A percentile compares a stretch with the other conserved stretches of the same genome.
These are phyloP conservation scores for Pythium plurisporium DNA, from an alignment of 352 stramenopile species.

Conservation along the genomic window DNA sequence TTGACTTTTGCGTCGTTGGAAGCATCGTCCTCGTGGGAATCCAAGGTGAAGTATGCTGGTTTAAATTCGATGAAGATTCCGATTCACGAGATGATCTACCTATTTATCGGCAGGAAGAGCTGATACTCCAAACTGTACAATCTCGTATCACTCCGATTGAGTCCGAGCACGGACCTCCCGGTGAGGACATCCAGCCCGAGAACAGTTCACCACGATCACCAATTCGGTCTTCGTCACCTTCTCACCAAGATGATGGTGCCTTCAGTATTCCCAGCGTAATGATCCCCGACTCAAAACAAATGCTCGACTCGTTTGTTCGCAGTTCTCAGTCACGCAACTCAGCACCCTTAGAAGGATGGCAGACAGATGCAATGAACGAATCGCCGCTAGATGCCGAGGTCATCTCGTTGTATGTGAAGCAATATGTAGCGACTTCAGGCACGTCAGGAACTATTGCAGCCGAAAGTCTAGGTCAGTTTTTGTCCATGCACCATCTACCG, in stretches of 20 bases:
- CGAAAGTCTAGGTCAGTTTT: constrained; percentile 32
- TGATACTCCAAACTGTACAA: too few relatives aligned
- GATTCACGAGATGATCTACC: neutral
- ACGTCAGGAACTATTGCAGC: constrained; percentile 35
- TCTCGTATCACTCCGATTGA: too few relatives aligned
- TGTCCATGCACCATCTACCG: constrained; percentile 32
- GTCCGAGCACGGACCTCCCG: too few relatives aligned
- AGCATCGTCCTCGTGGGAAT: constrained; percentile 12
- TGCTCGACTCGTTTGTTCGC: constrained; percentile 15
- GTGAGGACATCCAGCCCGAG: constrained; percentile 2
- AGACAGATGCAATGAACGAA: constrained; percentile 14
- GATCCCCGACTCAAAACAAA: neutral
- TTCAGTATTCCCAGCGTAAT: constrained; percentile 28
- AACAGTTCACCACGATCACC: constrained; percentile 4
- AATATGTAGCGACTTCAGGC: constrained; percentile 37
- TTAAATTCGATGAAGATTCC: constrained; percentile 1
- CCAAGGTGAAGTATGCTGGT: constrained; percentile 20
- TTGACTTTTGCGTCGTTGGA: constrained; percentile 36
- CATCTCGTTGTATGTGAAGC: constrained; percentile 30
- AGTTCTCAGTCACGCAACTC: constrained; percentile 13
- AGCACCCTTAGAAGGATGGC: constrained; percentile 11
- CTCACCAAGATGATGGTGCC: constrained; percentile 7
- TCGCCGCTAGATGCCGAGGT: constrained; percentile 25
- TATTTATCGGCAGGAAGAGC: too few relatives aligned
- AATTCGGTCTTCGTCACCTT: neutral